Conservation (phyloP, 2,329 filamentous ascomycete genomes). For the Calonectria hongkongensis region DNA sequence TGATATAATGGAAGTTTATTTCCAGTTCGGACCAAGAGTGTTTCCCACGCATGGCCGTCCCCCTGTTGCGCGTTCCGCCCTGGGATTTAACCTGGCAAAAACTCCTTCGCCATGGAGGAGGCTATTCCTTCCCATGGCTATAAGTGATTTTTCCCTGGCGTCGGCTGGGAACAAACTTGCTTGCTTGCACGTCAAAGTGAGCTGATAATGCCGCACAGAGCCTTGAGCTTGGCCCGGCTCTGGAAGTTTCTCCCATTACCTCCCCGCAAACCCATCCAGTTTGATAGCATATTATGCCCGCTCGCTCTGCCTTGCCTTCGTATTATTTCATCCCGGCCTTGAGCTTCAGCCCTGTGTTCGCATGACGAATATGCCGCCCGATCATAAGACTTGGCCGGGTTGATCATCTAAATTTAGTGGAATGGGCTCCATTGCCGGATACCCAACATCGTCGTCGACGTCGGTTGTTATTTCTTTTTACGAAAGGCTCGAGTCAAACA, state of each 20-base stretch:
- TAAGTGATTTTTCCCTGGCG: background rate
- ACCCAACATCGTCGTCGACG: background rate
- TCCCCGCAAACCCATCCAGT: background rate
- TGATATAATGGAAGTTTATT: slow-evolving; percentile 9
- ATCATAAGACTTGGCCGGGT: background rate
- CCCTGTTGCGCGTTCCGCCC: background rate
- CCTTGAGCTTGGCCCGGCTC: background rate
- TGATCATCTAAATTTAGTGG: slow-evolving; percentile 2
- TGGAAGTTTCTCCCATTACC: background rate
- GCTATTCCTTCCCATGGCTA: background rate
- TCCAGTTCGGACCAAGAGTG: background rate
- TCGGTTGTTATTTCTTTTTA: background rate
- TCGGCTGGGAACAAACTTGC: background rate
- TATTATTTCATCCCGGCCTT: background rate
- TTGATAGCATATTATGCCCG: background rate
- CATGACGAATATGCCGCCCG: background rate
- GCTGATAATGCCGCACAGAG: slow-evolving; percentile 13
- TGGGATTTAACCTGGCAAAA: background rate
- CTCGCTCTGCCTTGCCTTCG: background rate
- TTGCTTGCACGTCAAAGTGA: background rate
- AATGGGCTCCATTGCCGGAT: background rate
- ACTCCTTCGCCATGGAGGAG: background rate
- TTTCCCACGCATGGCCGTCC: slow-evolving; percentile 1
- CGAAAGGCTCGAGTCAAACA: no score
- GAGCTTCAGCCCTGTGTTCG: background rate